Evolutionary conservation across 2,329 filamentous ascomycete genomes (phyloP).

Genomic region (Beauveria sp.): DNA sequence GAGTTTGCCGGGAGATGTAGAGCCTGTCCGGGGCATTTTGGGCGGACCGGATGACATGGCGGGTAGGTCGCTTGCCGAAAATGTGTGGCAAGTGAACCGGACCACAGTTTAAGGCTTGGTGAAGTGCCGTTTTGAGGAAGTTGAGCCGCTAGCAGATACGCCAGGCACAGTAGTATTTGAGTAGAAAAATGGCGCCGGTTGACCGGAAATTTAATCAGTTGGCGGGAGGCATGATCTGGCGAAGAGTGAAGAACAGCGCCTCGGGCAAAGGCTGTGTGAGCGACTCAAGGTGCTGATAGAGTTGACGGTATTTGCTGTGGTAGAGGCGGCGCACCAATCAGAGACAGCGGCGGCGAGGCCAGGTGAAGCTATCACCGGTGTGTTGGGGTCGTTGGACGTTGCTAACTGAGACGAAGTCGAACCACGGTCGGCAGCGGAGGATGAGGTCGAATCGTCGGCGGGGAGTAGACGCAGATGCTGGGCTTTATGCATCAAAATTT

Average conservation of each 20-base stretch:
- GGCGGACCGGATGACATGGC: slow-evolving; percentile 28
- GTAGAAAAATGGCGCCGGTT: background rate
- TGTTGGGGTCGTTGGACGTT: background rate
- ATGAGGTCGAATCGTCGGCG: background rate
- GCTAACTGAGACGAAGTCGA: background rate
- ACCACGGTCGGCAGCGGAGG: background rate
- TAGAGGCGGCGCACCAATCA: background rate
- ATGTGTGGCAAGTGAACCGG: background rate
- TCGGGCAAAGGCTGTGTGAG: background rate
- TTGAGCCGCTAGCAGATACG: background rate
- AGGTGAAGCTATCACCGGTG: slow-evolving; percentile 1
- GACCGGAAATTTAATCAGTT: background rate
- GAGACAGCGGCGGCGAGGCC: background rate
- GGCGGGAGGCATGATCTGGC: slow-evolving; percentile 4
- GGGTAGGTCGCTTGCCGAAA: slow-evolving; percentile 20
- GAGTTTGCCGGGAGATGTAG: slow-evolving; percentile 36
- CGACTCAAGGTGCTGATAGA: background rate
- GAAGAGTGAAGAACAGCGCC: background rate
- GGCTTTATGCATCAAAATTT: background rate
- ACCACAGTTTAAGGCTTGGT: background rate
- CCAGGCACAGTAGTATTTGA: background rate
- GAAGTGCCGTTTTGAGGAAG: background rate
- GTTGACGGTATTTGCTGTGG: background rate
- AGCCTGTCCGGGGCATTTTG: slow-evolving; percentile 42
- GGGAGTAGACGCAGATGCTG: background rate